Evolutionary conservation across 805 yeast species (phyloP), one percentile per base, ranked within the genome.

Genomic region (Ogataea methanolica): DNA sequence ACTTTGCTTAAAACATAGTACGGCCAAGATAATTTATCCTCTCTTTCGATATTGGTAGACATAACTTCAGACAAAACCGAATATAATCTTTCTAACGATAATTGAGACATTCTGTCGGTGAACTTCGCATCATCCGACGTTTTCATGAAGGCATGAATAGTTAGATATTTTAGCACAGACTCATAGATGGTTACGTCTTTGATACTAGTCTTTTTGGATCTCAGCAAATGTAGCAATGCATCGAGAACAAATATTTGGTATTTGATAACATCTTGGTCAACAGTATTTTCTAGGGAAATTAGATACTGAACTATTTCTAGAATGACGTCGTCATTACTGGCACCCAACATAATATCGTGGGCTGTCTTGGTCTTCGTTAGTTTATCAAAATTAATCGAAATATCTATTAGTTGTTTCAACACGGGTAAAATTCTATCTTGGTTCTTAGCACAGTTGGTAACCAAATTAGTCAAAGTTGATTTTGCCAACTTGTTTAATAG

Each of bases 291-390:
- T 31, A 58, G 37, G 12, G 35, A 19, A 6, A 48, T 40, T 39
- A 59, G 41, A 33, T 39, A 53, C 1, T 52, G 46, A 16, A 52
- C 51, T 15, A 51, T 34, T 15, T 50, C 48, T 0, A 40, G 14
- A 15, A 54, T 45, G 1, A 51, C 44, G 12, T 49, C 45, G 16
- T 50, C 54, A 14, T 44, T 37, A 19, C 54, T 44, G 19, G 48
- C 47, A 12, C 54, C 42, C 12, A 54, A 48, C 8, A 81, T 53
- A 9, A 82, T 58, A 14, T 61, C 63, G 38, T 79, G 81, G 12
- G 79, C 68, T 0, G 88, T 78, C 60, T 84, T 88, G 1, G 91
- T 69, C 58, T 85, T 89, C 1, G 96, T 84, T 29, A 86, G 61
- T 50, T 76, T 73, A 64, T 91, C 97, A 64, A 91, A 90, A 50